These are phyloP conservation scores for Scedosporium dehoogii DNA, from an alignment of 2,329 filamentous ascomycete genomes.

Conservation along the genomic window DNA sequence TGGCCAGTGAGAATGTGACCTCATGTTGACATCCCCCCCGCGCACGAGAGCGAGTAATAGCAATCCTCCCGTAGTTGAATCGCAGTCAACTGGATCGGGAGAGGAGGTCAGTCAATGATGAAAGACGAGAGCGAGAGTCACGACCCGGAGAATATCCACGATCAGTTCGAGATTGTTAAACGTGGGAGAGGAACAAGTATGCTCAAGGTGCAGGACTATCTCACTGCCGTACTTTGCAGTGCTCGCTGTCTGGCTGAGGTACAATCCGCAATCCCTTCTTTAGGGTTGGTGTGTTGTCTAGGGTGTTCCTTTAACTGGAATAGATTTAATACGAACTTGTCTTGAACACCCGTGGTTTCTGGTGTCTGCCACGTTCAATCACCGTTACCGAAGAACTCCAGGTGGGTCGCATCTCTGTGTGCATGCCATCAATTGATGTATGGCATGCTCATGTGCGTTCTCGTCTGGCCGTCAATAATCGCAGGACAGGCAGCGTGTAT, in stretches of 20 bases:
- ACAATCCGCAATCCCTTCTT: background rate
- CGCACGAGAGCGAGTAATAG: background rate
- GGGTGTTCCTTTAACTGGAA: background rate
- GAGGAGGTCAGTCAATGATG: background rate
- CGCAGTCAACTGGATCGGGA: background rate
- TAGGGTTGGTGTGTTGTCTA: background rate
- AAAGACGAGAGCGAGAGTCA: too few relatives aligned
- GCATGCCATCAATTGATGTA: background rate
- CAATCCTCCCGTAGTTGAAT: too few relatives aligned
- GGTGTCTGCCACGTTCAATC: background rate
- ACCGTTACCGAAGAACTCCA: background rate
- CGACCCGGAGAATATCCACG: too few relatives aligned
- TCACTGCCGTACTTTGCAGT: background rate
- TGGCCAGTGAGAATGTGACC: background rate
- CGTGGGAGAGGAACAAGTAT: too few relatives aligned
- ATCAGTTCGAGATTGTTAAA: too few relatives aligned
- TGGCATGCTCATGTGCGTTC: slow-evolving; percentile 1
- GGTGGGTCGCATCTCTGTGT: background rate
- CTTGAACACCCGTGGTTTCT: background rate
- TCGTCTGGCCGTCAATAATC: background rate
- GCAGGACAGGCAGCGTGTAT: background rate
- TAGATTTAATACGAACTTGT: background rate
- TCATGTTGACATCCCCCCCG: background rate
- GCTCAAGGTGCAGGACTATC: background rate
- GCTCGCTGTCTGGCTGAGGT: background rate